phyloP scores from a whole-genome alignment of 768 basidiomycete species.

The Termitomyces eurrhizus region DNA sequence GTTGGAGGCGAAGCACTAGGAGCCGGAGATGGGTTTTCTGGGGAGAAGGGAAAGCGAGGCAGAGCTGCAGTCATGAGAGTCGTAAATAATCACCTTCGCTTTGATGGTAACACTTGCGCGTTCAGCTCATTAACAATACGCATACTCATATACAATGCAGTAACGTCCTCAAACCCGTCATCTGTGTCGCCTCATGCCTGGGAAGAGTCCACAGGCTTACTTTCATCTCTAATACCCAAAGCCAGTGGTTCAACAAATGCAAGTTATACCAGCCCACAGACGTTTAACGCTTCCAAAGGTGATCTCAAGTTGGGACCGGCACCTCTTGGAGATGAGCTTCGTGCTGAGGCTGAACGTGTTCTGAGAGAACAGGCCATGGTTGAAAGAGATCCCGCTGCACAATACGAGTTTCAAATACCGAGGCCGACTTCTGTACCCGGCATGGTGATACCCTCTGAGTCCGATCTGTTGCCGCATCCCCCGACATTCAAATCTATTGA shows the following conservation, averaged over 20 bases:
- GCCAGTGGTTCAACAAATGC: constrained; percentile 43
- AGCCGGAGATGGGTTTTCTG: constrained; percentile 71
- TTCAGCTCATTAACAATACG: constrained; percentile 2
- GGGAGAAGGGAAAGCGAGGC: constrained; percentile 79
- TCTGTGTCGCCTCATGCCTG: constrained; percentile 61
- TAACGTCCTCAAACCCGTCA: constrained; percentile 67
- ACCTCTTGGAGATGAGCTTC: constrained; percentile 76
- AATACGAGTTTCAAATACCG: constrained; percentile 57
- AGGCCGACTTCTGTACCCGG: constrained; percentile 51
- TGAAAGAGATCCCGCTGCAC: constrained; percentile 63
- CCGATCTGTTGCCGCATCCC: constrained; percentile 80
- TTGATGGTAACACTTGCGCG: constrained; percentile 62
- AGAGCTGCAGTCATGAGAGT: constrained; percentile 90
- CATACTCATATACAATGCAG: constrained; percentile 35
- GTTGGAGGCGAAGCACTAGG: constrained; percentile 84
- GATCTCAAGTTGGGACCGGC: constrained; percentile 83
- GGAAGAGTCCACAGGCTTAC: constrained; percentile 84
- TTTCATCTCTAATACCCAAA: constrained; percentile 74
- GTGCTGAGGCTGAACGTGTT: constrained; percentile 74
- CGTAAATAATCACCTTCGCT: constrained; percentile 88
- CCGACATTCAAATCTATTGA: constrained; percentile 81
- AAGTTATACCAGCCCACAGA: constrained; percentile 51
- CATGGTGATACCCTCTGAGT: constrained; percentile 56
- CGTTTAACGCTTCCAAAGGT: constrained; percentile 74
- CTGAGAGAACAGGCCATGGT: constrained; percentile 79